Base-by-base conservation (phyloP, 176 grass and related monocot genomes). In the Oryza coarctata region DNA sequence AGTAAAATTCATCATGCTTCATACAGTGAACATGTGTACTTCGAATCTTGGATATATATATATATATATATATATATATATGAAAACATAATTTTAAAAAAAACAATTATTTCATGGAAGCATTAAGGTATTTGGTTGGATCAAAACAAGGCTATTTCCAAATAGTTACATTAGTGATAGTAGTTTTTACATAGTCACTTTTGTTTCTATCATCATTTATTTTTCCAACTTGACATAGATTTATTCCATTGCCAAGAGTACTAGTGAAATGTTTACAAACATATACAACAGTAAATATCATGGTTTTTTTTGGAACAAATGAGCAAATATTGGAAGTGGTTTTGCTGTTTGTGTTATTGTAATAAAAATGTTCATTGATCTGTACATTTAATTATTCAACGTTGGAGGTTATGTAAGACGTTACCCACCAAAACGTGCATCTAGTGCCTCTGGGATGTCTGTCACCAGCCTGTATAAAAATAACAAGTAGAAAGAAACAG, bases 361-460 rank as follows among this genome's bases (percentile, higher is more conserved):
- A 73, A 63, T 12, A 73, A 32, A 43, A 78, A 30, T 72, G 45
- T 69, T 76, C 9, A 38, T 1, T 5, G 0, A 44, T 61, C 41
- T 50, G 27, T 76, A 70, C 77, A 74, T 76, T 14, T 79, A 45
- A 25, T 84, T 76, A 63, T 63, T 84, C 11, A 70, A 77, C 45
- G 20, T 45, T 68, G 70, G 63, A 83, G 76, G 23, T 74, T 79
- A 74, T 34, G 71, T 85, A 87, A 74, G 67, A 75, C 4, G 77
- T 87, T 88, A 97, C 94, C 78, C 86, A 93, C 94, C 94, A 86
- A 57, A 93, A 75, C 91, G 71, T 73, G 70, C 81, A 85, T 97
- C 88, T 77, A 63, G 60, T 87, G 91, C 81, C 86, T 97, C 91
- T 72, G 94, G 94, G 68, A 97, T 93, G 75, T 97, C 94, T 74